A percentile compares a stretch with the other conserved stretches of the same genome.
These are phyloP conservation scores for Ensete glaucum DNA, from an alignment of 176 grass and related monocot species.

Conservation along the genomic window DNA sequence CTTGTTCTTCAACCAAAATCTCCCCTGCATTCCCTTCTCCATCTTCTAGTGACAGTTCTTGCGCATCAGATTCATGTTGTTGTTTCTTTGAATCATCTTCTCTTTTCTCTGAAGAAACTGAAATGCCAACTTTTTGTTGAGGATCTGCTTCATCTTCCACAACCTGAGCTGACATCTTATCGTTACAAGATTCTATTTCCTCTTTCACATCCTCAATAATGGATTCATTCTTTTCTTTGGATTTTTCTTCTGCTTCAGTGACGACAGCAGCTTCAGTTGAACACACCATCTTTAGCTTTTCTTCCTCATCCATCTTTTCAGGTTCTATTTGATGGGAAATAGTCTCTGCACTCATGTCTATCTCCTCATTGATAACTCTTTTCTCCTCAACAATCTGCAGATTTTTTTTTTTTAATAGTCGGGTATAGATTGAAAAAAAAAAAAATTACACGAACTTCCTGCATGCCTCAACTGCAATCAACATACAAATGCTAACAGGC, in stretches of 20 bases:
- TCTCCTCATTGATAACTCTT: not conserved
- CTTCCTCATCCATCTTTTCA: no score
- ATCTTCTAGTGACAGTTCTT: not conserved
- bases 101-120: not conserved
- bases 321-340: no score
- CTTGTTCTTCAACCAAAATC: not conserved
- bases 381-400: not conserved
- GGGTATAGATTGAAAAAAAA: not conserved
- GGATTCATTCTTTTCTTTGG: not conserved
- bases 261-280: not conserved
- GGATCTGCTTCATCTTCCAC: not conserved
- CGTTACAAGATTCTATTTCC: not conserved
- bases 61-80: not conserved
- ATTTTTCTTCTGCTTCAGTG: not conserved
- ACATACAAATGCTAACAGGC: no score
- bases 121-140: not conserved
- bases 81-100: not conserved
- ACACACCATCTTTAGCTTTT: no score
- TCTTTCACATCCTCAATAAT: not conserved
- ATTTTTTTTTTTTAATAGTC: not conserved
- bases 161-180: not conserved
- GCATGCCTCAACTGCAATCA: no score
- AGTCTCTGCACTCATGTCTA: not conserved
- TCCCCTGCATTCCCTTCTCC: not conserved
- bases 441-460: not conserved